Conservation (phyloP, 495 filamentous ascomycete species). For the Ramalina peruviana region DNA sequence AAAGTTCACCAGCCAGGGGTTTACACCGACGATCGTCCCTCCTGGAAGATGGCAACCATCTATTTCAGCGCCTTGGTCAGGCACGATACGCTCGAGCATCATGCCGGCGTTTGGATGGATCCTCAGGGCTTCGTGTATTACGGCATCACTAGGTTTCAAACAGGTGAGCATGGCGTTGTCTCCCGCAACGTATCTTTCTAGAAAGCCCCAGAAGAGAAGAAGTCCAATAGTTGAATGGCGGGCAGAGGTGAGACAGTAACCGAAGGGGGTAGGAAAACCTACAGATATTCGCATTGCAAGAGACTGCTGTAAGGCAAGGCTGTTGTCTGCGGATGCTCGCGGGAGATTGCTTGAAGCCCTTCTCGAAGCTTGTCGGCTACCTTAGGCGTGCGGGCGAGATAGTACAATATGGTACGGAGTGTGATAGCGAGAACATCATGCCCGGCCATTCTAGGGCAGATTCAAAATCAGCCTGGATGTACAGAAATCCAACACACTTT, state of each 20-base stretch:
- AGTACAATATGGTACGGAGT: constrained; percentile 49
- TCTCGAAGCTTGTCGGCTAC: too few relatives aligned
- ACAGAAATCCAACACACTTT: too few relatives aligned
- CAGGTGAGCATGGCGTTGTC: too few relatives aligned
- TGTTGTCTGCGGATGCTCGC: too few relatives aligned
- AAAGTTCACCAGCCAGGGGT: constrained; percentile 47
- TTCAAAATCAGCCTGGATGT: too few relatives aligned
- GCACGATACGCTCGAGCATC: constrained; percentile 36
- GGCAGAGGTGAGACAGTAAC: too few relatives aligned
- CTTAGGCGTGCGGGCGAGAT: constrained; percentile 43
- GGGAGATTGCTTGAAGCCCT: too few relatives aligned
- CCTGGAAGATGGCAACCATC: constrained; percentile 33
- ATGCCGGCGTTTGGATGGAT: constrained; percentile 45
- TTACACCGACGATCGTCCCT: constrained; percentile 48
- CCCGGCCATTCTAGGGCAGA: constrained; percentile 1
- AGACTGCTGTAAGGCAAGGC: too few relatives aligned
- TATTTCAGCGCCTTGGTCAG: constrained; percentile 18
- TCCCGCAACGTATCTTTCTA: too few relatives aligned
- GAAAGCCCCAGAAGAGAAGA: too few relatives aligned
- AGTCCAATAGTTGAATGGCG: too few relatives aligned
- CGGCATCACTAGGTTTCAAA: constrained; percentile 41
- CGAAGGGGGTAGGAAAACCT: too few relatives aligned
- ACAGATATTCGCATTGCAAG: constrained; percentile 7
- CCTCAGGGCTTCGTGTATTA: constrained; percentile 51
- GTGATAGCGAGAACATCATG: constrained; percentile 33